Evolutionary conservation across 805 yeast species (phyloP), one percentile per base, ranked within the genome.

Genomic region (Brettanomyces nanus): DNA sequence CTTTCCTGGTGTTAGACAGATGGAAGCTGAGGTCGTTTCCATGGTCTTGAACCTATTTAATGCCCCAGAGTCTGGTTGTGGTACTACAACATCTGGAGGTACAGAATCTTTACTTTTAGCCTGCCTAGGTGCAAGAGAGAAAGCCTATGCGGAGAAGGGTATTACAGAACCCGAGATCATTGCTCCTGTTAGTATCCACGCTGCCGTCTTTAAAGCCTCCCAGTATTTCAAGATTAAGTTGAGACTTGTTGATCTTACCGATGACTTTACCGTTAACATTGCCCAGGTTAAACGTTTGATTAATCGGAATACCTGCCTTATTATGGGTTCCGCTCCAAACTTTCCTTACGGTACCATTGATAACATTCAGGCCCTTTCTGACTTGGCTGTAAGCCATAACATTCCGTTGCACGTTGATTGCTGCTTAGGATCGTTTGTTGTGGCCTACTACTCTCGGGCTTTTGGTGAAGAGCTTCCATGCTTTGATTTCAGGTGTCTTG

Each of bases 301-400:
- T 44, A 86, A 82, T 49, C 55, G 63, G 2, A 87, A 89, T 58
- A 92, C 98, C 0, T 83, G 86, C 4, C 63, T 90, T 33, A 62
- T 90, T 19, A 85, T 77, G 5, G 97, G 97, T 1, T 89, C 97
- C 1, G 96, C 97, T 5, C 97, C 98, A 28, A 90, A 90, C 64
- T 90, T 80, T 61, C 97, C 98, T 3, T 97, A 90, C 56, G 98
- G 98, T 10, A 83, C 92, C 34, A 77, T 86, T 41, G 98, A 90
- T 61, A 92, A 90, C 53, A 87, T 90, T 42, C 82, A 72, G 46
- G 75, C 69, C 1, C 67, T 90, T 19, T 75, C 92, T 20, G 52
- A 69, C 25, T 47, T 87, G 21, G 92, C 90, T 0, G 48, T 71
- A n/a, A 66, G 63, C 33, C 63, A 83, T 58, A 59, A 71, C n/a